Evolutionary conservation across 2,329 filamentous ascomycete species (phyloP), one percentile per base, ranked within the genome.

Genomic region (Epichloe elymi): DNA sequence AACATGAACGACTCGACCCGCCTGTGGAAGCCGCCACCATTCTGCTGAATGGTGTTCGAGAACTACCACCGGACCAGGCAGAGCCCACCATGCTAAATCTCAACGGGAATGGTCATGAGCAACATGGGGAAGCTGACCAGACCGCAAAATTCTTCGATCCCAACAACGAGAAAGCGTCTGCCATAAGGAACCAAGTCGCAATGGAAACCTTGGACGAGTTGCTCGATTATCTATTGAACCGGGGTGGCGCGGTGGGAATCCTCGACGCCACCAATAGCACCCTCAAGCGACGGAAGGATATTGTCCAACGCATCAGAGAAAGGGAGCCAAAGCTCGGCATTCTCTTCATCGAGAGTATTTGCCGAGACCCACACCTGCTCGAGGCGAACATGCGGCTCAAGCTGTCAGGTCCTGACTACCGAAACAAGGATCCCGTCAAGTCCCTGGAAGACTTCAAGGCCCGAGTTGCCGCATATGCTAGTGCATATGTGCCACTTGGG

Each of bases 211-310:
- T 97, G 48, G 88, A 98, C 60, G 93, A 98, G 63, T 74, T 97
- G 8, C 70, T 98, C 45, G 85, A 95, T 59, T 98, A 95, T 65
- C 82, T 98, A 11, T 73, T 97, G 36, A 74, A 83, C 23, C 76
- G 83, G 50, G 88, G 85, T 30, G 93, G 93, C 45, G 87, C 89
- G 33, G 88, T 97, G 10, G 93, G 93, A 38, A 97, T 98, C 56
- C 79, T 98, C 12, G 93, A 98, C 68, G 93, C 93, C 7, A 98
- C 93, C 7, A 98, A 98, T 71, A 96, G 90, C 70, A 98, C 93
- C 0, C 76, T 95, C 47, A 79, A 88, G 56, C 84, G 93, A 38
- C 81, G 93, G 47, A 83, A 91, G 67, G 77, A 86, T 26, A 79
- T 98, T 51, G 88, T 95, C 60, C 79, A 91, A 54, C 85, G 82